Conservation (phyloP, 2,329 filamentous ascomycete genomes). For the Ophiocordyceps robertsii region DNA sequence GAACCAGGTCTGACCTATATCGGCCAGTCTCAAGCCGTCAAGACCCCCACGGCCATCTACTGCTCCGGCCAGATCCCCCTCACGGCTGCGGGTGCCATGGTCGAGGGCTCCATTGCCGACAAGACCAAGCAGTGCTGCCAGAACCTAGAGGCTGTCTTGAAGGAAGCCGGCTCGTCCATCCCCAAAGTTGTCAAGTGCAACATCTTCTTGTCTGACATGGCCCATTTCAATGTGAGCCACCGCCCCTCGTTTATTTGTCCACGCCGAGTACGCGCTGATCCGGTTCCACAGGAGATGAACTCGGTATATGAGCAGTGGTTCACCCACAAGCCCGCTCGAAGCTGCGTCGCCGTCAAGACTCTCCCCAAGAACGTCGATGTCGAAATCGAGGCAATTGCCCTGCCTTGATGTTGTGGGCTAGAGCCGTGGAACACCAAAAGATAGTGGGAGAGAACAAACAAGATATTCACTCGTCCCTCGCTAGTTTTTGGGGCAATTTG, state of each 20-base stretch:
- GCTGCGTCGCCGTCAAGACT: conserved; percentile 81
- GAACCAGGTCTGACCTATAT: background rate
- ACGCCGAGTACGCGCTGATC: background rate
- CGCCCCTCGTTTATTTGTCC: background rate
- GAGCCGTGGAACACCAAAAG: too few relatives aligned
- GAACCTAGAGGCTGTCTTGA: conserved; percentile 74
- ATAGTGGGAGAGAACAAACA: too few relatives aligned
- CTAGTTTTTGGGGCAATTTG: too few relatives aligned
- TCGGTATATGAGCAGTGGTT: conserved; percentile 75
- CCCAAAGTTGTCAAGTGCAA: conserved; percentile 79
- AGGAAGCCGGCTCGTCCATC: conserved; percentile 66
- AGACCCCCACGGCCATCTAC: conserved; percentile 52
- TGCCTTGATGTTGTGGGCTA: conserved; percentile 31
- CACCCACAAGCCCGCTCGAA: conserved; percentile 70
- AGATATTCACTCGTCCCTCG: too few relatives aligned
- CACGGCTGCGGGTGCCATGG: conserved; percentile 39
- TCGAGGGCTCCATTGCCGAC: conserved; percentile 48
- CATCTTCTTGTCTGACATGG: conserved; percentile 88
- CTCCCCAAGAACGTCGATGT: conserved; percentile 77
- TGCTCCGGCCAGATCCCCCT: conserved; percentile 63
- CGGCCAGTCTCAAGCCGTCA: conserved; percentile 49
- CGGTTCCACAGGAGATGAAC: conserved; percentile 53
- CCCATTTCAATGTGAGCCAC: conserved; percentile 53
- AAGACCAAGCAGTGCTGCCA: conserved; percentile 51
- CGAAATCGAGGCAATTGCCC: conserved; percentile 81